Percentiles rank a stretch among this genome's conserved stretches.
Conservation (phyloP, 768 basidiomycete genomes). For the Podaxis carcinomalis region DNA sequence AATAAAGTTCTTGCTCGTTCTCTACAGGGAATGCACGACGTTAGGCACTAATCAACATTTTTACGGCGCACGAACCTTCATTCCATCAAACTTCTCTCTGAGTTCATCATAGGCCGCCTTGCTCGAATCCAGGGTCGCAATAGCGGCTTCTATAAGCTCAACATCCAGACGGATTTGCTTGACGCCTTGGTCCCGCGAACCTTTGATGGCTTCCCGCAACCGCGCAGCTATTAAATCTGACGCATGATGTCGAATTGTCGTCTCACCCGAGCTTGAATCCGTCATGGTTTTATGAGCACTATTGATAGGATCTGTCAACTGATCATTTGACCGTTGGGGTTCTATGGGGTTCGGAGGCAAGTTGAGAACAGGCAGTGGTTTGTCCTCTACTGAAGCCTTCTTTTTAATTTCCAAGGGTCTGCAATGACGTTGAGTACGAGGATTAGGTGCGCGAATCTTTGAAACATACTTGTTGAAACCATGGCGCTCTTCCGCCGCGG, state of each 20-base stretch:
- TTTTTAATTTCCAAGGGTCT: neutral
- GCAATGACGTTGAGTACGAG: neutral
- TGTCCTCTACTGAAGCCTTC: constrained; percentile 1
- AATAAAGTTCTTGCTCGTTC: constrained; percentile 88
- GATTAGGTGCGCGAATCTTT: neutral
- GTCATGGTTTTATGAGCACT: neutral
- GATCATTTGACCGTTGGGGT: neutral
- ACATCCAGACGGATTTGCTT: constrained; percentile 68
- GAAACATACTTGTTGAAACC: neutral
- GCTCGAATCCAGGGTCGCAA: constrained; percentile 61
- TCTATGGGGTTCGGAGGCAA: neutral
- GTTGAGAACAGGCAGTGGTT: constrained; percentile 1
- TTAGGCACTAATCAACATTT: neutral
- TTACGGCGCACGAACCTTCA: constrained; percentile 61
- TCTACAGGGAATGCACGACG: constrained; percentile 37
- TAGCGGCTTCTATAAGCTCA: constrained; percentile 65
- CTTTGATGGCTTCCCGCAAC: constrained; percentile 58
- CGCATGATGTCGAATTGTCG: constrained; percentile 26
- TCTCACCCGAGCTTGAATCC: neutral
- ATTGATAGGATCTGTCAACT: neutral
- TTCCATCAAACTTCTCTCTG: constrained; percentile 76
- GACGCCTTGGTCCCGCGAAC: constrained; percentile 55
- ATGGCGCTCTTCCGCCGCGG: neutral
- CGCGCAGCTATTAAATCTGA: constrained; percentile 43
- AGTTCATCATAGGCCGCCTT: constrained; percentile 58